Evolutionary conservation across 192 early-diverging fungal genomes (phyloP).

Genomic region (Phycomyces nitens): DNA sequence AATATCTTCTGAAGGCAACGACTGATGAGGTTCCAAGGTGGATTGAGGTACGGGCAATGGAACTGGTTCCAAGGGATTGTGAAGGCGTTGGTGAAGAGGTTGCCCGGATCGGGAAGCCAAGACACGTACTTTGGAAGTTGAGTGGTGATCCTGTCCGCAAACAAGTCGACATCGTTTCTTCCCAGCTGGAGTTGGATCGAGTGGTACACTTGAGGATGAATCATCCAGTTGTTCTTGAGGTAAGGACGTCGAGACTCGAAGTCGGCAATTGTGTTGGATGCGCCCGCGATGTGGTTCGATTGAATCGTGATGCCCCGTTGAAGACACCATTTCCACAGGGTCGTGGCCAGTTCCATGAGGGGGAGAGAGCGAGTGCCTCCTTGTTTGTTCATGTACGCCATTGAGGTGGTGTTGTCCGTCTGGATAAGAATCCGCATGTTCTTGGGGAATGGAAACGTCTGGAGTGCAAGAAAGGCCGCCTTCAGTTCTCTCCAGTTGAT

Average conservation of each 20-base stretch:
- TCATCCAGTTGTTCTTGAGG: slow-evolving; percentile 21
- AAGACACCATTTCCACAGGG: slow-evolving; percentile 20
- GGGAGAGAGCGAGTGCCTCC: too few relatives aligned
- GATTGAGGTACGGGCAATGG: slow-evolving; percentile 22
- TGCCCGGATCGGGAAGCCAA: slow-evolving; percentile 22
- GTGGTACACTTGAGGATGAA: slow-evolving; percentile 7
- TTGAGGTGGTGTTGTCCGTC: too few relatives aligned
- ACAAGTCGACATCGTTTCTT: slow-evolving; percentile 29
- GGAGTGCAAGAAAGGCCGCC: too few relatives aligned
- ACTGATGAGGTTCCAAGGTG: slow-evolving; percentile 33
- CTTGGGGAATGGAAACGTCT: too few relatives aligned
- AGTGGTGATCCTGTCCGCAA: slow-evolving; percentile 14
- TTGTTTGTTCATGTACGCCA: too few relatives aligned
- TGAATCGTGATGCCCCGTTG: not conserved
- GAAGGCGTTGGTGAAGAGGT: slow-evolving; percentile 13
- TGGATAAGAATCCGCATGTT: too few relatives aligned
- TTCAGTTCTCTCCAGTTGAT: too few relatives aligned
- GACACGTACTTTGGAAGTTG: slow-evolving; percentile 26
- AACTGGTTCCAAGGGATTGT: too few relatives aligned
- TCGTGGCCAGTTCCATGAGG: too few relatives aligned
- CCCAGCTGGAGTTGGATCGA: slow-evolving; percentile 9
- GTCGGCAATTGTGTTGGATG: slow-evolving; percentile 4
- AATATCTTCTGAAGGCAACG: too few relatives aligned
- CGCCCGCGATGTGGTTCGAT: slow-evolving; percentile 2
- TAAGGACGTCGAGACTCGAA: slow-evolving; percentile 15